Conservation (phyloP, 768 basidiomycete species). For the Lactarius hengduanensis region DNA sequence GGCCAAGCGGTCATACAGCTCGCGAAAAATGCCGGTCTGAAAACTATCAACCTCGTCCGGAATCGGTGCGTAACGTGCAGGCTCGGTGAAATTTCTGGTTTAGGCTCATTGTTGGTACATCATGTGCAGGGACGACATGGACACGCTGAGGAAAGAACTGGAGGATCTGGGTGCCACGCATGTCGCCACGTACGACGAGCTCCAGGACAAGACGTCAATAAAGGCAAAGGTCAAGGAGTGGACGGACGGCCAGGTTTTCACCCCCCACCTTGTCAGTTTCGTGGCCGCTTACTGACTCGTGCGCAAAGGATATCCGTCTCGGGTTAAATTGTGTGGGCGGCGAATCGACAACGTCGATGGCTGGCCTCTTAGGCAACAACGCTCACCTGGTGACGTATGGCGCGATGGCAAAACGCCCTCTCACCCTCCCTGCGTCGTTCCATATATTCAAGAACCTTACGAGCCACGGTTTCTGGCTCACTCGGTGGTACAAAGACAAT, state of each 20-base stretch:
- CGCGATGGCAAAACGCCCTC: conserved; percentile 83
- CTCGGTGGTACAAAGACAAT: conserved; percentile 60
- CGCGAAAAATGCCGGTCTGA: conserved; percentile 64
- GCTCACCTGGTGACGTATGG: conserved; percentile 85
- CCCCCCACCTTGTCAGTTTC: not conserved
- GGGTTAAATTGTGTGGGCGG: conserved; percentile 66
- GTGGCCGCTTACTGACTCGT: conserved; percentile 6
- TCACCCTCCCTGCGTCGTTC: conserved; percentile 71
- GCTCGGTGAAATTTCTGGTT: not conserved
- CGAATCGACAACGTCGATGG: conserved; percentile 65
- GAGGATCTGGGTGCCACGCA: conserved; percentile 67
- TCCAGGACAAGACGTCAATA: conserved; percentile 51
- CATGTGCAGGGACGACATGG: conserved; percentile 49
- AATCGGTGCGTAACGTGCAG: conserved; percentile 48
- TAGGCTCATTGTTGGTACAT: not conserved
- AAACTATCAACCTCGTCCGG: conserved; percentile 81
- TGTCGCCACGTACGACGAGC: conserved; percentile 75
- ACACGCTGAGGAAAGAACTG: conserved; percentile 50
- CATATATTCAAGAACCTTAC: conserved; percentile 86
- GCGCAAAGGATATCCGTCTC: conserved; percentile 42
- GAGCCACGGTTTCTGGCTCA: conserved; percentile 78
- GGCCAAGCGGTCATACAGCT: conserved; percentile 88
- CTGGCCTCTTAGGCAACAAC: conserved; percentile 59
- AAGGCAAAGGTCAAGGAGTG: conserved; percentile 57
- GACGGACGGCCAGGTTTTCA: conserved; percentile 58